Conservation (phyloP, 2,329 filamentous ascomycete genomes). For the Dothideomycetidae sp. region DNA sequence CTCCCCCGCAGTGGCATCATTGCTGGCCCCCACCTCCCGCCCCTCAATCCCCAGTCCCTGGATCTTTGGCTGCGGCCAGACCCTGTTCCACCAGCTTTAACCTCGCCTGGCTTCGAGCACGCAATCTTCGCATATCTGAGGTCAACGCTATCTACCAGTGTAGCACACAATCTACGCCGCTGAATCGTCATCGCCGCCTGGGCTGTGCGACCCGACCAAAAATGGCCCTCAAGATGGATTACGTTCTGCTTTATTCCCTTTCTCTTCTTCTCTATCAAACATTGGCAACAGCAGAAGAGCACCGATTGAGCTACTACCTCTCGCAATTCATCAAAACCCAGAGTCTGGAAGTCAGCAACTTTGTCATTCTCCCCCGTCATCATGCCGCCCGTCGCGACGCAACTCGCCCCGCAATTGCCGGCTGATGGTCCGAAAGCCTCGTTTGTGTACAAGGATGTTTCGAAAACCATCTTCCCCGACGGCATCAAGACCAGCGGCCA, state of each 20-base stretch:
- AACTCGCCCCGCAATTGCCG: slow-evolving; percentile 12
- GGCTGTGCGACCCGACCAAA: too few species aligned
- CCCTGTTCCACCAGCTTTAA: slow-evolving; percentile 1
- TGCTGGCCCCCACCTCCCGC: too few species aligned
- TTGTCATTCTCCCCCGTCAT: slow-evolving; percentile 1
- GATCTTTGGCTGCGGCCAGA: background rate
- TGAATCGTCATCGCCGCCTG: too few species aligned
- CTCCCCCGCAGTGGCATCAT: background rate
- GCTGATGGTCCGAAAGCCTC: slow-evolving; percentile 7
- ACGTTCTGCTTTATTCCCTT: slow-evolving; percentile 15
- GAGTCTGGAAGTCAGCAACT: slow-evolving; percentile 10
- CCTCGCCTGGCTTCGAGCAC: slow-evolving; percentile 5
- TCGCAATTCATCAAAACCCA: slow-evolving; percentile 12
- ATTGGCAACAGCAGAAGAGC: slow-evolving; percentile 12
- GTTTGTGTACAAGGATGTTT: slow-evolving; percentile 20
- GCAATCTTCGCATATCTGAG: slow-evolving; percentile 8
- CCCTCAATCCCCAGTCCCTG: background rate
- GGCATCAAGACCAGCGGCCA: slow-evolving; percentile 58
- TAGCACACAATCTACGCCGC: too few species aligned
- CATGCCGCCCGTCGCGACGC: slow-evolving; percentile 13
- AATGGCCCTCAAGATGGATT: slow-evolving; percentile 11
- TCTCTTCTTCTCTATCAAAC: slow-evolving; percentile 13
- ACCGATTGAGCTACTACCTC: slow-evolving; percentile 11
- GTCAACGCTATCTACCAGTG: slow-evolving; percentile 8
- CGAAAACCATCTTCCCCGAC: slow-evolving; percentile 44